phyloP scores from a whole-genome alignment of 78 protist genomes.

The Planoprotostelium fungivorum region DNA sequence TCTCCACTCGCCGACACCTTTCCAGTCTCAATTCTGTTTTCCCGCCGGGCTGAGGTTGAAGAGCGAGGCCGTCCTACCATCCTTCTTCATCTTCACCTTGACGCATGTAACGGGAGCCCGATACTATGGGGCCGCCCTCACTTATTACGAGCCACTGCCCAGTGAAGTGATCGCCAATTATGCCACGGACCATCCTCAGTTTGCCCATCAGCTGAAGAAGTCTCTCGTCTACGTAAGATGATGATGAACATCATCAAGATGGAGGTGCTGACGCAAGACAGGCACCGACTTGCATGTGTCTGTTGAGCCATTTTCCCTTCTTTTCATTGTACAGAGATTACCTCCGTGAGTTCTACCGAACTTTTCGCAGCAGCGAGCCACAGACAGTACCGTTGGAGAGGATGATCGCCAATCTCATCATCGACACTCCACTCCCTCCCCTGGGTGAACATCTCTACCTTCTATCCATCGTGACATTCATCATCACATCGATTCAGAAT shows the following conservation, averaged over 20 bases:
- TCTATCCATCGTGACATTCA: background rate
- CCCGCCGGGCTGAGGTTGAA: slow-evolving; percentile 35
- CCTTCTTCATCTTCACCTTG: slow-evolving; percentile 37
- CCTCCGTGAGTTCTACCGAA: slow-evolving; percentile 36
- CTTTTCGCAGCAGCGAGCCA: background rate
- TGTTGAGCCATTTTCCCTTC: slow-evolving; percentile 42
- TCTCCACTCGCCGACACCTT: background rate
- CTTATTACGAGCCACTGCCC: slow-evolving; percentile 33
- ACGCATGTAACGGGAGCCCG: slow-evolving; percentile 48
- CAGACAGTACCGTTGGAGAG: slow-evolving; percentile 39
- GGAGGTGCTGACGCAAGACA: slow-evolving; percentile 5
- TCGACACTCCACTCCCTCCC: slow-evolving; percentile 46
- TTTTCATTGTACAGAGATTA: slow-evolving; percentile 22
- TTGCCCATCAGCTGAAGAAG: background rate
- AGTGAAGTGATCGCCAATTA: slow-evolving; percentile 21
- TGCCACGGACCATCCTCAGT: background rate
- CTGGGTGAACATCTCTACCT: slow-evolving; percentile 30
- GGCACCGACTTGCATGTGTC: slow-evolving; percentile 46
- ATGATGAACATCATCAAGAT: background rate
- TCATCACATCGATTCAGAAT: background rate
- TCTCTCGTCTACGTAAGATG: background rate
- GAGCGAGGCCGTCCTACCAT: slow-evolving; percentile 11
- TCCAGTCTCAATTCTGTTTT: slow-evolving; percentile 27
- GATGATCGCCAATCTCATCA: slow-evolving; percentile 28
- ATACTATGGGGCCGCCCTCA: slow-evolving; percentile 30